Conservation (phyloP, 176 grass and related monocot species). For the Phoenix dactylifera region DNA sequence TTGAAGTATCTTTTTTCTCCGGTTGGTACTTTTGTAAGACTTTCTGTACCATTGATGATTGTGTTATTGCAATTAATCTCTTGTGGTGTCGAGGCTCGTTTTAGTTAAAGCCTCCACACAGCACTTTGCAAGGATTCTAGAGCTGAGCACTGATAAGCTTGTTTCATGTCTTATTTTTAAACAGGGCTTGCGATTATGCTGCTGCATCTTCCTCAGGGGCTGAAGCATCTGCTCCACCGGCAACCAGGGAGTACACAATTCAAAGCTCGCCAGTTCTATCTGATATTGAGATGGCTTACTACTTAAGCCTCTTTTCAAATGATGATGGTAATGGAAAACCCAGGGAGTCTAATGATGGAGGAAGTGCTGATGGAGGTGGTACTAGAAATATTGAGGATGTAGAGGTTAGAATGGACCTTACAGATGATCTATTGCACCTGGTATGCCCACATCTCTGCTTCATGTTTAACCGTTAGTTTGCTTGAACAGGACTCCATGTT, state of each 20-base stretch:
- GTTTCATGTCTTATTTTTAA: conserved; percentile 5
- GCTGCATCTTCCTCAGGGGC: conserved; percentile 3
- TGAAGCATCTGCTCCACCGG: conserved; percentile 4
- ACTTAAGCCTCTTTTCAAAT: conserved; percentile 35
- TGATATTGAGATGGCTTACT: conserved; percentile 41
- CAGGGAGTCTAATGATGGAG: conserved; percentile 10
- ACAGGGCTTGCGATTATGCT: conserved; percentile 24
- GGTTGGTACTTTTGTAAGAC: no score
- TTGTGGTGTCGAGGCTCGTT: no score
- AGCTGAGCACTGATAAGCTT: no score
- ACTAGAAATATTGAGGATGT: conserved; percentile 39
- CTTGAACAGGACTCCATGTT: conserved; percentile 10
- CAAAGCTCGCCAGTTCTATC: conserved; percentile 20
- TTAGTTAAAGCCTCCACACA: no score
- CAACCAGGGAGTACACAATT: conserved; percentile 6
- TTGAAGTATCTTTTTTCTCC: no score
- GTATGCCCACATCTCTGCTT: conserved; percentile 25
- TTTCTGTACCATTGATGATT: no score
- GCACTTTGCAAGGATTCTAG: no score
- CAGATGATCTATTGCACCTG: conserved; percentile 89
- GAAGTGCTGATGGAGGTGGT: conserved; percentile 20
- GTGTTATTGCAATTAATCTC: no score
- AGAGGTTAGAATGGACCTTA: conserved; percentile 88
- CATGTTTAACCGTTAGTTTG: conserved; percentile 2
- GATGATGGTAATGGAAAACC: conserved; percentile 25